phyloP scores from a whole-genome alignment of 2,329 filamentous ascomycete genomes.

The Epicoccum sorghinum region DNA sequence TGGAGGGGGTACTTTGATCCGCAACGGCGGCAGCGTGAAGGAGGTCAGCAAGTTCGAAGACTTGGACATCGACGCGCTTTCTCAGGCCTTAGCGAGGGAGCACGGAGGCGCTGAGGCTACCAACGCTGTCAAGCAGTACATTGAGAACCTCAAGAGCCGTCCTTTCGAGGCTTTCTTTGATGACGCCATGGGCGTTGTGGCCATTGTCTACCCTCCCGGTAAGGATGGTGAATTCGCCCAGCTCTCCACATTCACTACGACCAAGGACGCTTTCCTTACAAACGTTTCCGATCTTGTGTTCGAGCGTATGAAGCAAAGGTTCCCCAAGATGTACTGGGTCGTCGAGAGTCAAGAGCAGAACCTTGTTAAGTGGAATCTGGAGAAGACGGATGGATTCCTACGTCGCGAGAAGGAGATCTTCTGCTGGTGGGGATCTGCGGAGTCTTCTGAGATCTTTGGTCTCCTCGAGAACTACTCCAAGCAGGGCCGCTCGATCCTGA shows the following conservation, averaged over 20 bases:
- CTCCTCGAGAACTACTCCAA: slow-evolving; percentile 85
- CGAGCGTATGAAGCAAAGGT: slow-evolving; percentile 89
- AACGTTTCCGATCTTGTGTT: slow-evolving; percentile 97
- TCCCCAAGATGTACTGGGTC: slow-evolving; percentile 92
- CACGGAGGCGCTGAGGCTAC: slow-evolving; percentile 80
- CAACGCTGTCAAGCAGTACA: slow-evolving; percentile 84
- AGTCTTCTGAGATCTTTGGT: slow-evolving; percentile 78
- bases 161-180: slow-evolving; percentile 95
- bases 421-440: slow-evolving; percentile 94
- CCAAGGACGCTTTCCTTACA: slow-evolving; percentile 90
- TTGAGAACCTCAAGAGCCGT: slow-evolving; percentile 76
- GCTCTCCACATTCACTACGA: slow-evolving; percentile 88
- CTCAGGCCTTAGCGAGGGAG: slow-evolving; percentile 81
- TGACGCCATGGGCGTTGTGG: slow-evolving; percentile 89
- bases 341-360: slow-evolving; percentile 96
- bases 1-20: slow-evolving; percentile 90
- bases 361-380: slow-evolving; percentile 90
- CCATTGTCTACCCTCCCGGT: slow-evolving; percentile 79
- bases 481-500: slow-evolving; percentile 84
- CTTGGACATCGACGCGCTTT: slow-evolving; percentile 79
- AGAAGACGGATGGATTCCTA: slow-evolving; percentile 92
- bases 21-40: slow-evolving; percentile 87
- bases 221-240: slow-evolving; percentile 74
- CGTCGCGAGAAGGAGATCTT: slow-evolving; percentile 85
- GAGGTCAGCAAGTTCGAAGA: slow-evolving; percentile 73